Conservation (phyloP, 345 rosid species). For the Citrus trifoliata region DNA sequence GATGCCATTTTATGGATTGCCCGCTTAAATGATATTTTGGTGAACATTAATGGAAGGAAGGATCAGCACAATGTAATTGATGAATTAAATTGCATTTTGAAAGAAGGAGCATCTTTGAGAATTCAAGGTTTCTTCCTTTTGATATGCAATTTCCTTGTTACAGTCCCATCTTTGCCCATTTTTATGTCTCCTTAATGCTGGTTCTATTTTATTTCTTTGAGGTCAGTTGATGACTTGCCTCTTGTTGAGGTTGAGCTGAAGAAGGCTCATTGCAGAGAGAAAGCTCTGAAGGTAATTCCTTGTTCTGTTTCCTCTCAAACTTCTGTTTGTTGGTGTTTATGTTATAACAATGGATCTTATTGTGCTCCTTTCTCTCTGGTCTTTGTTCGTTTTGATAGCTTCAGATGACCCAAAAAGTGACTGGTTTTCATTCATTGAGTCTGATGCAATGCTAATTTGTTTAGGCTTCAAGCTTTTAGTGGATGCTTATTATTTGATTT, state of each 20-base stretch:
- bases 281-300: slow-evolving; percentile 57
- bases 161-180: slow-evolving; percentile 2
- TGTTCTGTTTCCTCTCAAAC: background rate
- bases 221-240: slow-evolving; percentile 67
- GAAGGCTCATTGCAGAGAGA: slow-evolving; percentile 81
- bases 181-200: slow-evolving; percentile 3
- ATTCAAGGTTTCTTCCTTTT: slow-evolving; percentile 54
- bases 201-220: background rate
- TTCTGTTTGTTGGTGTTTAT: background rate
- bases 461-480: background rate
- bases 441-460: background rate
- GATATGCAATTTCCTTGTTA: slow-evolving; percentile 3
- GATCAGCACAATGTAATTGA: slow-evolving; percentile 59
- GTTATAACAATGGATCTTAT: background rate
- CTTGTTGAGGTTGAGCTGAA: slow-evolving; percentile 71
- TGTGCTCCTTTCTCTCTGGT: background rate
- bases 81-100: slow-evolving; percentile 58
- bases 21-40: slow-evolving; percentile 45
- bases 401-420: background rate
- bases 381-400: slow-evolving; percentile 1
- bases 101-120: slow-evolving; percentile 64
- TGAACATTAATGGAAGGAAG: slow-evolving; percentile 43
- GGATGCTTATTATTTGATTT: background rate
- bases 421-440: background rate
- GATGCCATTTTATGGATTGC: slow-evolving; percentile 61